Conservation (phyloP, 371 early-diverging fungal genomes). For the Mortierella sp. region DNA sequence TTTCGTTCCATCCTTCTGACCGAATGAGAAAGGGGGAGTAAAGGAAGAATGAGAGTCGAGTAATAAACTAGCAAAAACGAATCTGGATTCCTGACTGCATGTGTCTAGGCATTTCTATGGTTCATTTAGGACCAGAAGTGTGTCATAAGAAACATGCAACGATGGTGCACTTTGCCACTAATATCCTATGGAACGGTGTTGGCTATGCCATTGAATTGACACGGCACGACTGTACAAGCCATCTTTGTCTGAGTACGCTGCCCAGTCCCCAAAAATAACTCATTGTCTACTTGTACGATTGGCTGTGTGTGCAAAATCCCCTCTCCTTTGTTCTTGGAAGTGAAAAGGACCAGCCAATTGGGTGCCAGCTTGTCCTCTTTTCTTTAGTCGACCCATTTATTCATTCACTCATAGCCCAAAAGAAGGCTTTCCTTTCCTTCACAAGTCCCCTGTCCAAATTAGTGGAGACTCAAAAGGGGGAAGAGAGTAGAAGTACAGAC, state of each 20-base stretch:
- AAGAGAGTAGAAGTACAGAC: not conserved
- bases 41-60: not conserved
- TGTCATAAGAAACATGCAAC: no score
- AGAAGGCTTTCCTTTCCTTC: not conserved
- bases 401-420: not conserved
- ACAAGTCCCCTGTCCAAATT: not conserved
- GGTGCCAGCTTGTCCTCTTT: not conserved
- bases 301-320: not conserved
- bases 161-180: no score
- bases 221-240: no score
- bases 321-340: no score
- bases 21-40: not conserved
- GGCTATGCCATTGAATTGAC: no score
- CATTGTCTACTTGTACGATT: not conserved
- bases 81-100: not conserved
- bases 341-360: not conserved
- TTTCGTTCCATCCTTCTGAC: constrained; percentile 12
- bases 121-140: no score
- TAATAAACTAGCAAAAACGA: not conserved
- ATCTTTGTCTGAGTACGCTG: no score
- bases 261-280: no score
- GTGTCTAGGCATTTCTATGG: not conserved
- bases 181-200: no score
- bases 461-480: not conserved
- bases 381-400: no score